These are phyloP conservation scores for Trichoderma parareesei DNA, from an alignment of 495 filamentous ascomycete genomes.

Conservation along the genomic window DNA sequence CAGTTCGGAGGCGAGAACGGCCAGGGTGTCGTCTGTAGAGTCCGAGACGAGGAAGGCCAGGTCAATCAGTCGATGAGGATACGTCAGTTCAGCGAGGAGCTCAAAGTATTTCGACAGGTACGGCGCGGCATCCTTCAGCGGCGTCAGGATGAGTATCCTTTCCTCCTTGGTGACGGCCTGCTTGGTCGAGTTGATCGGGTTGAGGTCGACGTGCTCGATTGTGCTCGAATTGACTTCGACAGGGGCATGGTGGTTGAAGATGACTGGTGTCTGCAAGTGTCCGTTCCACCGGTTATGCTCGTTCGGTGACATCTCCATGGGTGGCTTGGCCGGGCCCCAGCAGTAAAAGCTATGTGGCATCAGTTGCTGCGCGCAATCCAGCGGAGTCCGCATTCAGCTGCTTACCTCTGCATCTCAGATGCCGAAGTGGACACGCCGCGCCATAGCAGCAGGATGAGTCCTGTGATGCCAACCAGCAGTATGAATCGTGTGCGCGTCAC, in stretches of 20 bases:
- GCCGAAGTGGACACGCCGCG: slow-evolving; percentile 74
- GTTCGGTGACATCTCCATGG: slow-evolving; percentile 86
- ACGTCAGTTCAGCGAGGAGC: slow-evolving; percentile 78
- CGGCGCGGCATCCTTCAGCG: slow-evolving; percentile 77
- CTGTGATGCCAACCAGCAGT: slow-evolving; percentile 61
- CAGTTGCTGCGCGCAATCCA: neutral
- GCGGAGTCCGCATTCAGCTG: neutral
- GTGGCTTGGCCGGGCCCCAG: slow-evolving; percentile 86
- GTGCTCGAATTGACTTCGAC: slow-evolving; percentile 71
- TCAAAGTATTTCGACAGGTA: slow-evolving; percentile 88
- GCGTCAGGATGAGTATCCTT: slow-evolving; percentile 89
- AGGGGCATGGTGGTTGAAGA: slow-evolving; percentile 91
- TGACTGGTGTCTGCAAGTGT: slow-evolving; percentile 81
- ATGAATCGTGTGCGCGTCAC: slow-evolving; percentile 74
- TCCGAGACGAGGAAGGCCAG: slow-evolving; percentile 92
- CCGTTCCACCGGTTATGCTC: slow-evolving; percentile 84
- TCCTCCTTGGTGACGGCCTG: slow-evolving; percentile 73
- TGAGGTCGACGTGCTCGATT: slow-evolving; percentile 76
- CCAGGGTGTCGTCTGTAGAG: slow-evolving; percentile 80
- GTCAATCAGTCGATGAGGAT: slow-evolving; percentile 93
- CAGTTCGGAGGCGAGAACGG: slow-evolving; percentile 69
- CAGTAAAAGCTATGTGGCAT: slow-evolving; percentile 73
- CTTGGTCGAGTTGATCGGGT: slow-evolving; percentile 71
- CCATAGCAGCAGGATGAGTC: slow-evolving; percentile 80
- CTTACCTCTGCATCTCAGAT: slow-evolving; percentile 85